Evolutionary conservation across 257 asterid species (phyloP).

Genomic region (Solanum paucissectum): DNA sequence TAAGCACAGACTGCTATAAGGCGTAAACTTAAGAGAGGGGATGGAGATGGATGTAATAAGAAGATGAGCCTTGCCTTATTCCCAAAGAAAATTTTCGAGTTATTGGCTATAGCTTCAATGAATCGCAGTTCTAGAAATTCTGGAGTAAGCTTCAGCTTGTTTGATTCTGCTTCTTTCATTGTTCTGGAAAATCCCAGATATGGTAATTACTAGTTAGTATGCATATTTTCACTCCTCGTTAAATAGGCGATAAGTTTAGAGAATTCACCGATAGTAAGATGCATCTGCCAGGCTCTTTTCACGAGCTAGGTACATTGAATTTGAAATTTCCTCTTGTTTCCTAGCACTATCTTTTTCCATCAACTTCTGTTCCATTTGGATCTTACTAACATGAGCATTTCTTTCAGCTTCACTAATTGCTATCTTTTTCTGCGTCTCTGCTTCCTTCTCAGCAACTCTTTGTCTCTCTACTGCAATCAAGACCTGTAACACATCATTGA

Average conservation of each 20-base stretch:
- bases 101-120: constrained; percentile 84
- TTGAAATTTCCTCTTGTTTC: constrained; percentile 88
- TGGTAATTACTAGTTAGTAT: not conserved
- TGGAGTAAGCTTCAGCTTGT: constrained; percentile 84
- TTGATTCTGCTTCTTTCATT: constrained; percentile 85
- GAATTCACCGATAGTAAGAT: constrained; percentile 55
- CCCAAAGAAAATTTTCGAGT: constrained; percentile 88
- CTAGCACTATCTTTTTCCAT: constrained; percentile 86
- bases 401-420: constrained; percentile 97
- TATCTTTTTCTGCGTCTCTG: constrained; percentile 85
- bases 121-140: constrained; percentile 75
- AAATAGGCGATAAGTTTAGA: not conserved
- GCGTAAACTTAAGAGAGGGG: not conserved
- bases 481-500: constrained; percentile 30
- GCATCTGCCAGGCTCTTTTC: constrained; percentile 99
- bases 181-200: constrained; percentile 29
- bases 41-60: not conserved
- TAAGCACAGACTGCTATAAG: constrained; percentile 6
- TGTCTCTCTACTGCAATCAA: constrained; percentile 91
- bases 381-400: constrained; percentile 80
- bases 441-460: constrained; percentile 94
- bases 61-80: constrained; percentile 44
- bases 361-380: constrained; percentile 91
- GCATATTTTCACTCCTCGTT: not conserved
- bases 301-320: constrained; percentile 79